Percentiles rank a stretch among this genome's conserved stretches.
Conservation (phyloP, 768 basidiomycete species). For the Termitomyces sp. region DNA sequence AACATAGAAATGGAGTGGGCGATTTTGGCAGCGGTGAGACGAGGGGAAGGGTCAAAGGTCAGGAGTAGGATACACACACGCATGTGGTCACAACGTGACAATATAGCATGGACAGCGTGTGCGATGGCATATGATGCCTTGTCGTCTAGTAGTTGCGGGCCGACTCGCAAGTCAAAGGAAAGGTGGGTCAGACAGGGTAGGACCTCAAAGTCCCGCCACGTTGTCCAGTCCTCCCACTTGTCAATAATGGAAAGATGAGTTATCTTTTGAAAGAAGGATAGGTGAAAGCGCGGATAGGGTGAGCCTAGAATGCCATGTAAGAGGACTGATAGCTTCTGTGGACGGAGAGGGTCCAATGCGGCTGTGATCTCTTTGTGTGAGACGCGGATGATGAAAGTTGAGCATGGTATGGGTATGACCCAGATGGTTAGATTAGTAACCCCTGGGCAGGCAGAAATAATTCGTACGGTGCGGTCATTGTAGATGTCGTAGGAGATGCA, state of each 20-base stretch:
- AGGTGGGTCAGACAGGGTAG: slow-evolving; percentile 28
- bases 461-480: slow-evolving; percentile 21
- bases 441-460: slow-evolving; percentile 28
- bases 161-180: slow-evolving; percentile 31
- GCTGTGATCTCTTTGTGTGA: slow-evolving; percentile 13
- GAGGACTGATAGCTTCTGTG: slow-evolving; percentile 26
- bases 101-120: slow-evolving; percentile 16
- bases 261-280: slow-evolving; percentile 26
- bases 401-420: slow-evolving; percentile 19
- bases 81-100: slow-evolving; percentile 18
- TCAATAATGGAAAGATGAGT: slow-evolving; percentile 35
- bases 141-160: slow-evolving; percentile 18
- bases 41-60: slow-evolving; percentile 22
- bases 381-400: slow-evolving; percentile 2
- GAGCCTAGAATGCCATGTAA: slow-evolving; percentile 19
- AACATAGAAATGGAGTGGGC: slow-evolving; percentile 5
- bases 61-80: slow-evolving; percentile 28
- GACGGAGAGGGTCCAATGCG: slow-evolving; percentile 20
- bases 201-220: slow-evolving; percentile 25
- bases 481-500: slow-evolving; percentile 30
- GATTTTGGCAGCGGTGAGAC: slow-evolving; percentile 13
- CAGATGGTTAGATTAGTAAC: slow-evolving; percentile 31
- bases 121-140: slow-evolving; percentile 15
- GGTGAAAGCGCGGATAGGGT: slow-evolving; percentile 17
- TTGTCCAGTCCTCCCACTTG: slow-evolving; percentile 37